Evolutionary conservation across 345 rosid genomes (phyloP).

Genomic region (Eucalyptus erythrocorys): DNA sequence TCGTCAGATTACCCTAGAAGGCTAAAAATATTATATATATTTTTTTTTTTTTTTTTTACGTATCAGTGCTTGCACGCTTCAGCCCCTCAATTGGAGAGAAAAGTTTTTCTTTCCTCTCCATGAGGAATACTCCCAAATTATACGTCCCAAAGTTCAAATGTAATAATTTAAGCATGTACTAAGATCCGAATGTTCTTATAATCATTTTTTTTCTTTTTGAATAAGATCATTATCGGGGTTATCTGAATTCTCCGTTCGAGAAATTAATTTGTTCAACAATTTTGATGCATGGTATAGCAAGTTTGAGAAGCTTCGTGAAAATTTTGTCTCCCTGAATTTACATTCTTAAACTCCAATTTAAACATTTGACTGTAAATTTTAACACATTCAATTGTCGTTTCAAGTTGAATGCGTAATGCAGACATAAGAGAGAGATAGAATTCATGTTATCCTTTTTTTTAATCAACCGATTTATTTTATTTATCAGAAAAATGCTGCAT

Average conservation of each 20-base stretch:
- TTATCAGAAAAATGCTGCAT: neutral
- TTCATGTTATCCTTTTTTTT: neutral
- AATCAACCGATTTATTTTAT: neutral
- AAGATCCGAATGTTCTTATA: neutral
- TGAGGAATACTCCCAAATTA: too few relatives aligned
- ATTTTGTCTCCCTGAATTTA: neutral
- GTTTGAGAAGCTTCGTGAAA: neutral
- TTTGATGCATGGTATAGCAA: neutral
- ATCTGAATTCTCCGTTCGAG: neutral
- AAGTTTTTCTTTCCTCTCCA: too few relatives aligned
- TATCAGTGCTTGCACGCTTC: too few relatives aligned
- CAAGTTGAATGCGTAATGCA: neutral
- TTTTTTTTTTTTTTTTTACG: too few relatives aligned
- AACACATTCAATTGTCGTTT: neutral
- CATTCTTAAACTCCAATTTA: neutral
- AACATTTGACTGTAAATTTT: neutral
- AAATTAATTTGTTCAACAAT: neutral
- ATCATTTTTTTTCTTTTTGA: neutral
- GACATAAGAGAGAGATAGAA: neutral
- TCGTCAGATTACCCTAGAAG: too few relatives aligned
- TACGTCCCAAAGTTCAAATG: too few relatives aligned
- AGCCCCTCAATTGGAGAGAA: too few relatives aligned
- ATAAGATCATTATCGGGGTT: neutral
- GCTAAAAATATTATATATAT: too few relatives aligned
- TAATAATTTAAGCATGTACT: too few relatives aligned